These are phyloP conservation scores for Neurospora sp. DNA, from an alignment of 495 filamentous ascomycete species.

Conservation along the genomic window DNA sequence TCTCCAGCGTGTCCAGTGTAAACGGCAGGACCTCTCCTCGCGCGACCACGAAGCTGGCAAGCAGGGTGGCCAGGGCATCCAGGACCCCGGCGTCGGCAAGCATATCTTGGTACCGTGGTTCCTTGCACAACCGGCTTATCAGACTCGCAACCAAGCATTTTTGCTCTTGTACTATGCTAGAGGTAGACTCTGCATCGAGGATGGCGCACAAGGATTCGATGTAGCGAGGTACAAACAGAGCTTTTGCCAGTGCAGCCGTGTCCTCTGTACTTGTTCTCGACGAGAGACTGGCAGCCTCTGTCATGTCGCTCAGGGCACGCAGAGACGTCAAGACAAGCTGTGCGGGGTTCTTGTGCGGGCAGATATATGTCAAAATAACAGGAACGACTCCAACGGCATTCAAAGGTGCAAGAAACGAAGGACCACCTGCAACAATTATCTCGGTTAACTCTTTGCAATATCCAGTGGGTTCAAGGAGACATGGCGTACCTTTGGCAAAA, in stretches of 20 bases:
- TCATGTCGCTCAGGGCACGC: constrained; percentile 60
- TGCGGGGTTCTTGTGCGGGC: constrained; percentile 51
- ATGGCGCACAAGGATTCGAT: constrained; percentile 53
- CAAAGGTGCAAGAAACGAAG: constrained; percentile 65
- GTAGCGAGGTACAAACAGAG: constrained; percentile 51
- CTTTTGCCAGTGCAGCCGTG: constrained; percentile 40
- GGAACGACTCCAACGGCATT: constrained; percentile 54
- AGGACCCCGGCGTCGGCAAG: constrained; percentile 65
- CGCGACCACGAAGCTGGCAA: constrained; percentile 62
- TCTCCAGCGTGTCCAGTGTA: constrained; percentile 32
- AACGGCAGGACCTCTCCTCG: constrained; percentile 56
- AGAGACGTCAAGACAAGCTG: constrained; percentile 63
- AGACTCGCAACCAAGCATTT: constrained; percentile 54
- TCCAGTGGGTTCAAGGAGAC: not conserved
- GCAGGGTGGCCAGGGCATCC: constrained; percentile 65
- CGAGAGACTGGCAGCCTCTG: constrained; percentile 49
- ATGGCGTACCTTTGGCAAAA: constrained; percentile 62
- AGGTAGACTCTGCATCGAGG: constrained; percentile 47
- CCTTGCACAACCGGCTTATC: constrained; percentile 51
- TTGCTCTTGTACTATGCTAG: constrained; percentile 46
- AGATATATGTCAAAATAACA: constrained; percentile 56
- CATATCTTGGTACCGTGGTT: constrained; percentile 56
- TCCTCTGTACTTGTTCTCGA: constrained; percentile 17
- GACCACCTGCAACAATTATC: constrained; percentile 51
- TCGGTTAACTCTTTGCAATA: constrained; percentile 2